These are phyloP conservation scores for Caryocar brasiliense DNA, from an alignment of 441 rosid species.

Conservation along the genomic window DNA sequence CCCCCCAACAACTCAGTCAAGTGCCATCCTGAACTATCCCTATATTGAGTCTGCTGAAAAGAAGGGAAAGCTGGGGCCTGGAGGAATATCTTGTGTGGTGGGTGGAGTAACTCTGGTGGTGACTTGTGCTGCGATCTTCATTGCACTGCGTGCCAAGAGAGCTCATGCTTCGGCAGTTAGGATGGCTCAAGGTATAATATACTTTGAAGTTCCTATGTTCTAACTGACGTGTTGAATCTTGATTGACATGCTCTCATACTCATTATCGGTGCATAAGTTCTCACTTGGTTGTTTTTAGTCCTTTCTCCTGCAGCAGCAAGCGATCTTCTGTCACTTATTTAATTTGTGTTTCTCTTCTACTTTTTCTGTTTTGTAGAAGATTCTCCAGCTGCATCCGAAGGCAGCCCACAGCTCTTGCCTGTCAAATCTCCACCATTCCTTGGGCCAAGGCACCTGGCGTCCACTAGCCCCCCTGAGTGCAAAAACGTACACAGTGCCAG, in stretches of 20 bases:
- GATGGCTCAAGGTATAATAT: constrained; percentile 39
- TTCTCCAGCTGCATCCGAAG: constrained; percentile 33
- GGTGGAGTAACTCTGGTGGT: constrained; percentile 56
- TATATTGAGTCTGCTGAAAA: constrained; percentile 22
- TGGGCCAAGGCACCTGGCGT: constrained; percentile 23
- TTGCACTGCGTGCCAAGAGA: constrained; percentile 32
- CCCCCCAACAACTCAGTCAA: constrained; percentile 60
- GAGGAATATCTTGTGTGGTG: constrained; percentile 44
- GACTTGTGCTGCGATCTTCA: constrained; percentile 44
- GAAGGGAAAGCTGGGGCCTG: constrained; percentile 51
- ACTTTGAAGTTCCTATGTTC: not conserved
- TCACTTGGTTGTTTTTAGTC: too few relatives aligned
- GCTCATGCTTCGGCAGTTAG: constrained; percentile 33
- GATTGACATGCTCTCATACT: not conserved
- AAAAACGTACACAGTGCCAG: too few relatives aligned
- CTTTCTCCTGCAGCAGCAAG: not conserved
- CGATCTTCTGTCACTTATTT: not conserved
- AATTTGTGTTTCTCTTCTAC: not conserved
- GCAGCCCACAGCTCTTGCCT: constrained; percentile 39
- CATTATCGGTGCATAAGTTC: too few relatives aligned
- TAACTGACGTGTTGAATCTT: not conserved
- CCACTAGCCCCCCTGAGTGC: constrained; percentile 29
- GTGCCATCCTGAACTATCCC: constrained; percentile 62
- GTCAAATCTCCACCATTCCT: constrained; percentile 30
- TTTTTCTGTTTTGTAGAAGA: constrained; percentile 18